Conservation (phyloP, 2,329 filamentous ascomycete species). For the Coniochaeta ligniaria region DNA sequence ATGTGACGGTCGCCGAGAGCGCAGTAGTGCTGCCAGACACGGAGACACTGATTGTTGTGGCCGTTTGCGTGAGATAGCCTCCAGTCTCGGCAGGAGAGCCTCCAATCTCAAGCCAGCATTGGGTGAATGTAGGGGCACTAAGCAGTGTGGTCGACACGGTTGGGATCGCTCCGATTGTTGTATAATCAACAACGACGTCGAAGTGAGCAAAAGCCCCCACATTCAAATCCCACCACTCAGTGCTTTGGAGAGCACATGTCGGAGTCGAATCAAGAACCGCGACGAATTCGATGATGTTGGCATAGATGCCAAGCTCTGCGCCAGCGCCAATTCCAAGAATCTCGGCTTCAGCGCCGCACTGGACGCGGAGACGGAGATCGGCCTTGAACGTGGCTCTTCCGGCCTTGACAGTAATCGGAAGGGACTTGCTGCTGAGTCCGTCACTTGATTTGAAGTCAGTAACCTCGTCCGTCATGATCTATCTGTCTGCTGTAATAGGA, state of each 20-base stretch:
- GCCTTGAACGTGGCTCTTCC: slow-evolving; percentile 40
- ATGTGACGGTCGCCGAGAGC: not conserved
- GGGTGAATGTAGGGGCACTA: slow-evolving; percentile 25
- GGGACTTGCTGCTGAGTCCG: slow-evolving; percentile 31
- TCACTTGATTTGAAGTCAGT: slow-evolving; percentile 10
- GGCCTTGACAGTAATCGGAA: slow-evolving; percentile 38
- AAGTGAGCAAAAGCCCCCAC: slow-evolving; percentile 27
- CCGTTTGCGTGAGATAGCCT: not conserved
- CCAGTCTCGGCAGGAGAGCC: not conserved
- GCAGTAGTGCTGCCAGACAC: not conserved
- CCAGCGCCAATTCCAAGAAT: slow-evolving; percentile 26
- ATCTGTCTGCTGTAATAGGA: not conserved
- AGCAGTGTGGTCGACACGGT: slow-evolving; percentile 32
- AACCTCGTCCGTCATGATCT: not conserved
- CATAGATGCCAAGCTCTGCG: slow-evolving; percentile 37
- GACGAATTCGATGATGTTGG: slow-evolving; percentile 48
- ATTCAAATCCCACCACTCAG: slow-evolving; percentile 30
- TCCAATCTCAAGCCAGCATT: slow-evolving; percentile 21
- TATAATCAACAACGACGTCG: slow-evolving; percentile 27
- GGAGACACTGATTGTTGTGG: not conserved
- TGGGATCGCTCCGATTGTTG: slow-evolving; percentile 30
- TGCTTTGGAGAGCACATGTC: slow-evolving; percentile 25
- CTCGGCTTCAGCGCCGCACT: slow-evolving; percentile 32
- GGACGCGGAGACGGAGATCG: slow-evolving; percentile 41
- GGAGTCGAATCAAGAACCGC: slow-evolving; percentile 28